Base-by-base conservation (phyloP, 306 rosid species). In the Prunus padus region DNA sequence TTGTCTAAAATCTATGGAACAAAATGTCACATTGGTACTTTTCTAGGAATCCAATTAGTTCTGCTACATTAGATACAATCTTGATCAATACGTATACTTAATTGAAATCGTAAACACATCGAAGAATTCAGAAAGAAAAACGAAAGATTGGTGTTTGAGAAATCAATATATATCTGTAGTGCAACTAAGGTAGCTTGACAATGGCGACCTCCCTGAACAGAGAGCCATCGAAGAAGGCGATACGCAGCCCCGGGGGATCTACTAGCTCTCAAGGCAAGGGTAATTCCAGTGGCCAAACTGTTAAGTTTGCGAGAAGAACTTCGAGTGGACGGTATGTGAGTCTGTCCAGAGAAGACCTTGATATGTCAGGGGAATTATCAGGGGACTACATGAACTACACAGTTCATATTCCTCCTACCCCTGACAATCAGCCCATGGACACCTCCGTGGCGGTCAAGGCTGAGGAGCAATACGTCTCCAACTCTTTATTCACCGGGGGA, bases 321-420 rank as follows among this genome's bases (percentile, higher is more conserved):
- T 93, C 97, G 11, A 93, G 98, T 55, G 98, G 98, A 0, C 82
- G 89, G 60, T 89, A 89, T 74, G 96, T 93, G 2, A 93, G 79
- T 72, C 66, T 93, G 4, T 91, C 98, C 3, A 88, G 89, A 85
- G 98, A 93, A 45, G 98, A 93, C 70, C 83, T 93, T n/a, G 97
- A 93, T 50, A 88, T 81, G 90, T 89, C 97, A 0, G 89, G 88
- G 11, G 98, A 93, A 1, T 11, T 84, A 3, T 86, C 97, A 0
- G 90, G 84, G 14, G 97, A 93, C 54, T 93, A 91, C 46, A 89
- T 85, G 87, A 91, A 91, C 77, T 93, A 93, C 82, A 93, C 97
- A 0, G 98, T 93, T 14, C 97, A 91, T 65, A 91, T 93, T 81
- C 97, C 98, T 1, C 89, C 98, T 0, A 93, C 98, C 0, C 97